phyloP scores from a whole-genome alignment of 164 flowering plant genomes.

The Annona cherimola region DNA sequence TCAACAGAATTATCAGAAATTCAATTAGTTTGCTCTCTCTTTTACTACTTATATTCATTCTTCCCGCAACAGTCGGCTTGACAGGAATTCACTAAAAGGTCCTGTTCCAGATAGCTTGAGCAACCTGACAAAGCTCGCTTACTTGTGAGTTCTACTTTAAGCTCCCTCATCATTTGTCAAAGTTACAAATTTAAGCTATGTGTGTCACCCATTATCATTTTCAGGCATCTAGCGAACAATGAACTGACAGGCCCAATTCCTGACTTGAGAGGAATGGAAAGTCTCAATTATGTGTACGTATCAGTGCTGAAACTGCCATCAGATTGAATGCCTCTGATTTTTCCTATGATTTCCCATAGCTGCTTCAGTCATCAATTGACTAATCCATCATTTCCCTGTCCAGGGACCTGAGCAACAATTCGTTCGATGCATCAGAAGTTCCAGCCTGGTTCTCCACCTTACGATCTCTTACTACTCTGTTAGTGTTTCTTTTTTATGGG shows the following conservation, averaged over 20 bases:
- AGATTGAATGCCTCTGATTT: background rate
- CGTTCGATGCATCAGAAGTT: slow-evolving; percentile 56
- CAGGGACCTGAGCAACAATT: slow-evolving; percentile 91
- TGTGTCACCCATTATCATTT: slow-evolving; percentile 6
- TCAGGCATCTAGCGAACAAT: slow-evolving; percentile 75
- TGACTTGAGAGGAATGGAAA: slow-evolving; percentile 53
- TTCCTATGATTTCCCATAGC: background rate
- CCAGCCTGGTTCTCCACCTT: slow-evolving; percentile 82
- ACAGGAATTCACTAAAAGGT: slow-evolving; percentile 59
- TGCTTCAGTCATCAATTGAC: background rate
- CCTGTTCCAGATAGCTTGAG: slow-evolving; percentile 52
- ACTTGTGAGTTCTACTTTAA: slow-evolving; percentile 48
- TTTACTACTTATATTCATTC: background rate
- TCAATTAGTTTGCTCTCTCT: background rate
- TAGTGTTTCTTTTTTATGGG: slow-evolving; percentile 19
- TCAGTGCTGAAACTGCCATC: background rate
- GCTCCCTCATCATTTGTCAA: background rate
- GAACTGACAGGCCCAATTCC: slow-evolving; percentile 56
- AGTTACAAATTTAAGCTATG: background rate
- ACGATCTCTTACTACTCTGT: slow-evolving; percentile 79
- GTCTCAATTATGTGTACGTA: slow-evolving; percentile 77
- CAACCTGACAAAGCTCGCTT: slow-evolving; percentile 52
- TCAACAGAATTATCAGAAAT: background rate
- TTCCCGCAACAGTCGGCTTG: slow-evolving; percentile 60
- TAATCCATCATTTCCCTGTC: background rate